phyloP scores from a whole-genome alignment of 2,329 filamentous ascomycete genomes.

The Diplodia intermedia region DNA sequence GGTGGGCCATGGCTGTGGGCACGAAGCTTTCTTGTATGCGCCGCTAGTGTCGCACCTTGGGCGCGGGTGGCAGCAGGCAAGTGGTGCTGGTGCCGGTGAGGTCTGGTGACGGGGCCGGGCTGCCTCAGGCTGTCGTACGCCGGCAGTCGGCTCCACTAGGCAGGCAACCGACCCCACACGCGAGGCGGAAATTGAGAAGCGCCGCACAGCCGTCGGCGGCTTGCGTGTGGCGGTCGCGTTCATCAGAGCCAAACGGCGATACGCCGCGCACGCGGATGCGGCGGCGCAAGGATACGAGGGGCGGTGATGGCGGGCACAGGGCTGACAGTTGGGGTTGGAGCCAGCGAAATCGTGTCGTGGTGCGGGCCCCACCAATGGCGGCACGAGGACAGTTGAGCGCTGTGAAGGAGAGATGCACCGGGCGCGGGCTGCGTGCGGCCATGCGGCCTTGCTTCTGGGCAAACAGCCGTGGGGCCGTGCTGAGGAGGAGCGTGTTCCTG shows the following conservation, averaged over 20 bases:
- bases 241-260: slow-evolving; percentile 5
- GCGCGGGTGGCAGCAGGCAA: background rate
- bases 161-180: slow-evolving; percentile 28
- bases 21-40: background rate
- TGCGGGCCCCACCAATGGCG: background rate
- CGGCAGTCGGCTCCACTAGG: background rate
- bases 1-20: background rate
- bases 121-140: background rate
- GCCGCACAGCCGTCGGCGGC: slow-evolving; percentile 13
- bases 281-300: slow-evolving; percentile 15
- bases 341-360: background rate
- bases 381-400: background rate
- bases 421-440: background rate
- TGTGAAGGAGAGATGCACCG: slow-evolving; percentile 14
- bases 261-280: slow-evolving; percentile 2
- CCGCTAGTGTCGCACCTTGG: background rate
- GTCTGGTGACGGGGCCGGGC: background rate
- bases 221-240: slow-evolving; percentile 11
- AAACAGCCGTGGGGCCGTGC: slow-evolving; percentile 11
- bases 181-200: slow-evolving; percentile 15
- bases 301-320: slow-evolving; percentile 17
- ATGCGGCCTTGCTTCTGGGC: slow-evolving; percentile 1
- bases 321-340: background rate
- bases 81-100: background rate
- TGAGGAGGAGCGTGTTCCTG: background rate